Conservation (phyloP, 371 early-diverging fungal species). For the Nematocida sp. region DNA sequence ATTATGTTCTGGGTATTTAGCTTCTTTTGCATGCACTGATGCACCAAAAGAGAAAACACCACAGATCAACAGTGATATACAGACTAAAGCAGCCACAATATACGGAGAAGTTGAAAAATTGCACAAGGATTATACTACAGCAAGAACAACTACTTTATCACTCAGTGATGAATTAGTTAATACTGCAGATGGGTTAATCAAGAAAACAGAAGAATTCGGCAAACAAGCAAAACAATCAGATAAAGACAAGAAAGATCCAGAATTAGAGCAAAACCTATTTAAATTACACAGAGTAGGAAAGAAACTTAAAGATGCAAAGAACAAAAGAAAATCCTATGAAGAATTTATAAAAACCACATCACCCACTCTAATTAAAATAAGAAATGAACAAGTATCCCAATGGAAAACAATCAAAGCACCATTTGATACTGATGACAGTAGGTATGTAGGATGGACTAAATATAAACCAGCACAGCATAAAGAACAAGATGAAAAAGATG, state of each 20-base stretch:
- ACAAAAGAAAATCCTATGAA: background rate
- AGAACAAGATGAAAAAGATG: background rate
- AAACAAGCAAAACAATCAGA: background rate
- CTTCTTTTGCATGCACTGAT: background rate
- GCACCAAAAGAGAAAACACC: background rate
- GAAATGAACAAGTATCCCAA: background rate
- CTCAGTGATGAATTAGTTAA: background rate
- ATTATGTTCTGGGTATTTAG: slow-evolving; percentile 1
- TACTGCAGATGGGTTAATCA: background rate
- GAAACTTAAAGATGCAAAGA: background rate
- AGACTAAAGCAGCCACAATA: background rate
- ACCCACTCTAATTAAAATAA: background rate
- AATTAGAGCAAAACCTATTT: background rate
- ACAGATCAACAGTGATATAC: background rate
- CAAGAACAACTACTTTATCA: background rate
- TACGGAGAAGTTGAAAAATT: background rate
- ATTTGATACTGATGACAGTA: background rate
- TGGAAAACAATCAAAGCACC: background rate
- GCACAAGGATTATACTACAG: background rate
- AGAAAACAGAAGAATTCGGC: background rate
- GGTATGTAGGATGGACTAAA: background rate
- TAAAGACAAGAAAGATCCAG: background rate
- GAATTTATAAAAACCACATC: background rate
- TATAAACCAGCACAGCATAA: background rate
- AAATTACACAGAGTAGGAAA: background rate